A percentile compares a stretch with the other conserved stretches of the same genome.
phyloP scores from a whole-genome alignment of 352 stramenopile species.

The Albugo candida region DNA sequence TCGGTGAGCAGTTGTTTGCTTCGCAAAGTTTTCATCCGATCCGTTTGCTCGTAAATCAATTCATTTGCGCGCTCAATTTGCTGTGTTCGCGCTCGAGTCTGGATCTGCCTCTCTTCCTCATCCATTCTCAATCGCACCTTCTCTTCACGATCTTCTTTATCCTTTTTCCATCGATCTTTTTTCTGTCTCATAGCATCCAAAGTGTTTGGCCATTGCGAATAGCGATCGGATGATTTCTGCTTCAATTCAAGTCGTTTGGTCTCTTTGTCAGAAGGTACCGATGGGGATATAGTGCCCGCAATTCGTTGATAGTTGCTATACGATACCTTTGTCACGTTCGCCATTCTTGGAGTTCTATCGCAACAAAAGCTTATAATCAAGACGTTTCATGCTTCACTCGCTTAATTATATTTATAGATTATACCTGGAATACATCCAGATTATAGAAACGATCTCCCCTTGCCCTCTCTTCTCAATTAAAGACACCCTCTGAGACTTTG shows the following conservation, averaged over 20 bases:
- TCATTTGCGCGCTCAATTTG: conserved; percentile 75
- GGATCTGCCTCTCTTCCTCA: conserved; percentile 51
- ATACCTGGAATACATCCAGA: no score
- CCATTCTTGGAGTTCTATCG: no score
- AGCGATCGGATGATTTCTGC: conserved; percentile 57
- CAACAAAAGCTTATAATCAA: no score
- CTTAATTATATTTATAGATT: no score
- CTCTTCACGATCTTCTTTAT: conserved; percentile 75
- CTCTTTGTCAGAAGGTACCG: conserved; percentile 42
- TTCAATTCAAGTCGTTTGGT: conserved; percentile 40
- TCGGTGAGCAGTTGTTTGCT: conserved; percentile 73
- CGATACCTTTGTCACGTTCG: conserved; percentile 19
- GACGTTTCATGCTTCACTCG: no score
- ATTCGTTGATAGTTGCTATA: conserved; percentile 52
- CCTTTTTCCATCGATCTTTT: conserved; percentile 81
- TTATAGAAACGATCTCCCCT: no score
- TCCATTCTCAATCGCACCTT: conserved; percentile 48
- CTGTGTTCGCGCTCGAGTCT: conserved; percentile 42
- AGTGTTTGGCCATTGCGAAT: conserved; percentile 81
- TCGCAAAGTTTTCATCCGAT: conserved; percentile 82
- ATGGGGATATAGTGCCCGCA: conserved; percentile 40
- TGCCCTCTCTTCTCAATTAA: no score
- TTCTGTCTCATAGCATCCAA: conserved; percentile 77
- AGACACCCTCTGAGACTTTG: no score
- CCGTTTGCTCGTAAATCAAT: conserved; percentile 80